phyloP scores from a whole-genome alignment of 352 stramenopile species.

The Phytophthora podocarpi region DNA sequence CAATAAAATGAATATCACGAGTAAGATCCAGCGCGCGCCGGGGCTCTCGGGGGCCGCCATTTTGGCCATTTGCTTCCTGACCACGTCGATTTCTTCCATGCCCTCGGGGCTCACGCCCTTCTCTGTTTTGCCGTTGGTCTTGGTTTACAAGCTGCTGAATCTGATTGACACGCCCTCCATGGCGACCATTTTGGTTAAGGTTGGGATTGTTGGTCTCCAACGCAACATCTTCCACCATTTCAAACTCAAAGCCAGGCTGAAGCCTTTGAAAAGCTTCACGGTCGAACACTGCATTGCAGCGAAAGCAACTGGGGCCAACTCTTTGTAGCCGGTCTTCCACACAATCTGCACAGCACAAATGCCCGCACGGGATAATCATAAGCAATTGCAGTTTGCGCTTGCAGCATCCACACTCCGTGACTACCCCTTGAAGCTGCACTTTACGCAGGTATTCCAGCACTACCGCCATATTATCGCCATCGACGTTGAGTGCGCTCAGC shows the following conservation, averaged over 20 bases:
- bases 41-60: slow-evolving; percentile 27
- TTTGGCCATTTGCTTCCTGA: slow-evolving; percentile 26
- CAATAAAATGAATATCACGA: slow-evolving; percentile 51
- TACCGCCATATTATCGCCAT: slow-evolving; percentile 44
- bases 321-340: slow-evolving; percentile 75
- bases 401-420: slow-evolving; percentile 86
- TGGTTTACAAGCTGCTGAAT: slow-evolving; percentile 36
- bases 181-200: slow-evolving; percentile 27
- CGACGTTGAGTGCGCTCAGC: slow-evolving; percentile 40
- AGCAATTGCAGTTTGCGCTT: slow-evolving; percentile 83
- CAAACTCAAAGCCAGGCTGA: slow-evolving; percentile 86
- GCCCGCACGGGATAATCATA: slow-evolving; percentile 92
- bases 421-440: slow-evolving; percentile 43
- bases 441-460: slow-evolving; percentile 65
- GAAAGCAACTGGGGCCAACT: slow-evolving; percentile 55
- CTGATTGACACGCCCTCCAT: slow-evolving; percentile 28
- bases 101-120: slow-evolving; percentile 4
- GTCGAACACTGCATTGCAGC: slow-evolving; percentile 69
- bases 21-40: slow-evolving; percentile 39
- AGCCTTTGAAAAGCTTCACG: slow-evolving; percentile 90
- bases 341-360: slow-evolving; percentile 94
- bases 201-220: slow-evolving; percentile 22
- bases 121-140: slow-evolving; percentile 23
- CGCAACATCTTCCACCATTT: slow-evolving; percentile 35
- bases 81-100: slow-evolving; percentile 19